Percentiles rank a stretch among this genome's conserved stretches.
Conservation (phyloP, 371 early-diverging fungal species). For the Mucor piriformis region DNA sequence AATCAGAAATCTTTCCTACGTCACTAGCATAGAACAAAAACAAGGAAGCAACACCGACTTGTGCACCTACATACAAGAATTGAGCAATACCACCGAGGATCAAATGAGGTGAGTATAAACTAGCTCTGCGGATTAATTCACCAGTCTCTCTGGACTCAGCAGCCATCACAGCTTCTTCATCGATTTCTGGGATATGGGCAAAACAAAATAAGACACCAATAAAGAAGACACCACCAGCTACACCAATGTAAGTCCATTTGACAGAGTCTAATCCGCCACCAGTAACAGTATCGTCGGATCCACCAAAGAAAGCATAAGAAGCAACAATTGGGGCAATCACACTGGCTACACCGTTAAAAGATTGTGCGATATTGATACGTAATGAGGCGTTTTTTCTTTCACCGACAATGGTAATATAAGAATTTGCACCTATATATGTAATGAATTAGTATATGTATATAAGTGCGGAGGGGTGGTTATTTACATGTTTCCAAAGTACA, state of each 20-base stretch:
- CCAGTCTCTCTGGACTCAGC: conserved; percentile 91
- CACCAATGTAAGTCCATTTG: conserved; percentile 52
- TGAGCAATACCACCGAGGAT: conserved; percentile 41
- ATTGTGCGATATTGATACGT: conserved; percentile 48
- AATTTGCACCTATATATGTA: conserved; percentile 36
- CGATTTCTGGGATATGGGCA: conserved; percentile 47
- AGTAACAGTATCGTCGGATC: conserved; percentile 20
- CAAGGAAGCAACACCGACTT: conserved; percentile 47
- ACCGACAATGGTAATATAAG: conserved; percentile 48
- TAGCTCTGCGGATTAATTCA: conserved; percentile 79
- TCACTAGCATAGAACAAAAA: conserved; percentile 42
- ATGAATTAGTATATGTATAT: background rate
- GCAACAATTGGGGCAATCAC: conserved; percentile 49
- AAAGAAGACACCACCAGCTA: conserved; percentile 45
- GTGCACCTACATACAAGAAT: conserved; percentile 49
- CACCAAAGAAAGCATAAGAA: conserved; percentile 50
- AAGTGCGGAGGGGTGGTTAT: background rate
- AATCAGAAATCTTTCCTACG: conserved; percentile 37
- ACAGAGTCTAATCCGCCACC: conserved; percentile 33
- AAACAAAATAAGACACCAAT: conserved; percentile 46
- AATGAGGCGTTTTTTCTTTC: conserved; percentile 37
- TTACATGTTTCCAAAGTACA: conserved; percentile 53
- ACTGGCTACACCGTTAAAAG: conserved; percentile 51
- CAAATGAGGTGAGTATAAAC: conserved; percentile 42
- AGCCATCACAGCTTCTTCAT: conserved; percentile 72